These are phyloP conservation scores for Cenchrus fungigraminus DNA, from an alignment of 176 grass and related monocot species.

Conservation along the genomic window DNA sequence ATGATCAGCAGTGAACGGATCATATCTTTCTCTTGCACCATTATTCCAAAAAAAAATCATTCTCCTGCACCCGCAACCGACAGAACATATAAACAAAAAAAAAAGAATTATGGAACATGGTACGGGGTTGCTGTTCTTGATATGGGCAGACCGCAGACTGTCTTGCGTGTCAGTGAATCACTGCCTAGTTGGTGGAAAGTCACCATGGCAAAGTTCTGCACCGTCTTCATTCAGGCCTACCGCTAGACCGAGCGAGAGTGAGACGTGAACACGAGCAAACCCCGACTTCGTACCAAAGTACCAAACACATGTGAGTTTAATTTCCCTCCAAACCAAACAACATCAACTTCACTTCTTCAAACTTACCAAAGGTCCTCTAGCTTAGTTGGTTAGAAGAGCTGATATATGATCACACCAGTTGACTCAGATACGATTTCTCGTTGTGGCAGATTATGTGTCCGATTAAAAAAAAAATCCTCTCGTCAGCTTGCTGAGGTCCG, in stretches of 20 bases:
- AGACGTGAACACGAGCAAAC: background rate
- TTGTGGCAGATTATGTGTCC: too few species aligned
- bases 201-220: background rate
- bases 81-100: background rate
- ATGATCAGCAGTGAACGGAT: background rate
- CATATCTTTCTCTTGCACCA: background rate
- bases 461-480: too few species aligned
- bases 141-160: background rate
- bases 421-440: too few species aligned
- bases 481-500: too few species aligned
- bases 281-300: conserved; percentile 10
- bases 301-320: background rate
- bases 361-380: too few species aligned
- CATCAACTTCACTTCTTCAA: too few species aligned
- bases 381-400: too few species aligned
- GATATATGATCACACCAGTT: too few species aligned
- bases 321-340: background rate
- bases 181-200: conserved; percentile 1
- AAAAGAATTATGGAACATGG: background rate
- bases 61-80: background rate
- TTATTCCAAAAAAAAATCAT: too few species aligned
- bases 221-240: background rate
- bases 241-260: background rate
- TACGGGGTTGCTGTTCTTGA: background rate
- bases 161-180: conserved; percentile 20